Evolutionary conservation across 2,329 filamentous ascomycete species (phyloP), one percentile per base, ranked within the genome.

Genomic region (Cordyceps cateniannulata): DNA sequence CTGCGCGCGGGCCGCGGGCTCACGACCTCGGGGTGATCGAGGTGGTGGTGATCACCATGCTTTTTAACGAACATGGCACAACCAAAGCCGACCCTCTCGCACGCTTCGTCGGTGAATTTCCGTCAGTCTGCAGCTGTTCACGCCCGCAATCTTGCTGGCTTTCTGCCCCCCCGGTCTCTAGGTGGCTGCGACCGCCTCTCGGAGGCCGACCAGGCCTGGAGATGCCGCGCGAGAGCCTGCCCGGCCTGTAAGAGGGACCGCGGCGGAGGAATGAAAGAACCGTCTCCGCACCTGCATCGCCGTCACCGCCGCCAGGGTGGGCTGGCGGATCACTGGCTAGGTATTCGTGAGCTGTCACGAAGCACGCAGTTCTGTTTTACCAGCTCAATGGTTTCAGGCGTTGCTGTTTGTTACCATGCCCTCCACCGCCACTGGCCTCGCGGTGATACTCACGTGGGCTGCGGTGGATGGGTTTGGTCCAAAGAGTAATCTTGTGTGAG

Each of bases 41-140:
- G 5, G 12, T 7, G 32, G 32, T 35, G 8, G 12, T 35, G 32
- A 35, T 35, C 32, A 12, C 12, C 32, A 35, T 35, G 32, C 32
- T 7, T 35, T 4, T 2, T 10, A 10, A 35, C 32, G n/a, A 69
- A 61, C 2, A 66, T 61, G 24, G 67, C 5, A 10, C 69, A n/a
- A 71, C 70, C 6, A 63, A n/a, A 66, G 27, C 53, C 62, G n/a
- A 68, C 70, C 22, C 44, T 58, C 2, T 58, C 44, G 16, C 58
- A 66, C 8, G 59, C 61, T 1, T 64, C 59, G 2, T 82, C 12
- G 80, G 79, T 69, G 76, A 14, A 70, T 76, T 16, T 77, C 79
- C 0, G 76, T 77, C 20, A 73, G 71, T 0, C 63, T 80, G 7
- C 77, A 80, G 68, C 75, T 77, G 66, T 55, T 76, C 3, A 77